Base-by-base conservation (phyloP, 148 eudicot species). In the Tetragonia tetragonoides region DNA sequence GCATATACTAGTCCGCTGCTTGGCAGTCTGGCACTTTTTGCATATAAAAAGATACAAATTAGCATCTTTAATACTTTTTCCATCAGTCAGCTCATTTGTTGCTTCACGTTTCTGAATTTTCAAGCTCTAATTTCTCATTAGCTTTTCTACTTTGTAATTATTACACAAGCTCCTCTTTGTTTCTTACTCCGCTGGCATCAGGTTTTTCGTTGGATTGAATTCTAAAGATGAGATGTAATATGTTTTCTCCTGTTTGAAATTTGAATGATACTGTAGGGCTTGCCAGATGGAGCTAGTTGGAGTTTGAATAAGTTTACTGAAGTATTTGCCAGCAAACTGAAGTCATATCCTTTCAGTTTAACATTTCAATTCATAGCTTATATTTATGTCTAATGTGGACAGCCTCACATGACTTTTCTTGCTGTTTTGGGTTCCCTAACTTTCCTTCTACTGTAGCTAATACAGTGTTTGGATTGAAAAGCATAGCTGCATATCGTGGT, bases 401-500 rank as follows among this genome's bases (percentile, higher is more conserved):
- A 40, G 17, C 66, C 68, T 9, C 74, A 51, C 44, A 46, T 73
- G 49, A 51, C 61, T 57, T 44, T 14, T 24, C 34, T 10, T 21
- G 47, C 34, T 70, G 38, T 47, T 60, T 54, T 40, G 63, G 56
- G 70, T 86, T 90, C 93, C 97, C 77, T 91, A 87, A 77, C 87
- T 23, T 24, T 41, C 44, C 73, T 40, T 61, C 53, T 85, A 95
- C 99, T 76, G 79, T 84, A 85, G 90, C 91, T 79, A 68, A 77
- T 74, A 75, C 89, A 77, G 78, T 90, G 78, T 85, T 91, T 84
- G 97, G 91, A 70, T 81, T 91, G 70, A 95, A 95, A 88, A 95
- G 99, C 84, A 90, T 95, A 82, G 96, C 92, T 83, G 99, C 99
- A 75, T 95, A 91, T 80, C 93, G 99, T 72, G 90, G 97, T 83